These are phyloP conservation scores for Rhododendron ovatum DNA, from an alignment of 148 eudicot species.

Conservation along the genomic window DNA sequence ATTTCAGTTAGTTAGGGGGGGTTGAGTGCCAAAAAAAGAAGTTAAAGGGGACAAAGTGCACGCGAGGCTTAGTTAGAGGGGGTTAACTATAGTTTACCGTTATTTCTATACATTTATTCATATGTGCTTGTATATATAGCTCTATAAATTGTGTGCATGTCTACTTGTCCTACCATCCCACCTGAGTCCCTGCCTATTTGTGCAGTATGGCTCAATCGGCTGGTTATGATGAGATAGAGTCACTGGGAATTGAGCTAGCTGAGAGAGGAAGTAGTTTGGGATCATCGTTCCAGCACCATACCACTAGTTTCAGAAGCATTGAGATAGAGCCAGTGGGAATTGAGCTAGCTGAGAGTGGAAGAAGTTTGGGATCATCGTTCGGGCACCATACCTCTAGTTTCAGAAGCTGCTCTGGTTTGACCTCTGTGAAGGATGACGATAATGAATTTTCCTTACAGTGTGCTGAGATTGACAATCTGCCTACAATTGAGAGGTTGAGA, in stretches of 20 bases:
- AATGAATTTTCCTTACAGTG: conserved; percentile 40
- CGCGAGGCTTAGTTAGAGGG: too few species aligned
- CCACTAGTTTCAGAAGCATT: conserved; percentile 36
- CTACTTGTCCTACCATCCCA: background rate
- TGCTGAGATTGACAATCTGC: conserved; percentile 64
- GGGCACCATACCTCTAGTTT: conserved; percentile 32
- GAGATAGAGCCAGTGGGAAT: background rate
- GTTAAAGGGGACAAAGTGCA: too few species aligned
- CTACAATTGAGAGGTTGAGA: conserved; percentile 63
- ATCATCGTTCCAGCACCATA: conserved; percentile 27
- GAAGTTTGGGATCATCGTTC: conserved; percentile 44
- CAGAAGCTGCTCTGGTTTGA: conserved; percentile 24
- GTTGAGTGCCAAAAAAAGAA: too few species aligned
- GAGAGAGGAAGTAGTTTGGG: conserved; percentile 45
- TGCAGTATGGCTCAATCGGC: conserved; percentile 35
- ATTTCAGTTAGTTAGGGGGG: too few species aligned
- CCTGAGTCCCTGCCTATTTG: background rate
- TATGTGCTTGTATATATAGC: background rate
- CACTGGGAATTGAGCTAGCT: conserved; percentile 32
- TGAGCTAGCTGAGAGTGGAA: conserved; percentile 42
- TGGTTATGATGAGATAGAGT: conserved; percentile 34
- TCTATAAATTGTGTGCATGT: background rate
- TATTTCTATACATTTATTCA: too few species aligned
- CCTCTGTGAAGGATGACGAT: conserved; percentile 29
- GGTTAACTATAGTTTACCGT: too few species aligned